These are phyloP conservation scores for Pouteria glomerata DNA, from an alignment of 148 eudicot species.

Conservation along the genomic window DNA sequence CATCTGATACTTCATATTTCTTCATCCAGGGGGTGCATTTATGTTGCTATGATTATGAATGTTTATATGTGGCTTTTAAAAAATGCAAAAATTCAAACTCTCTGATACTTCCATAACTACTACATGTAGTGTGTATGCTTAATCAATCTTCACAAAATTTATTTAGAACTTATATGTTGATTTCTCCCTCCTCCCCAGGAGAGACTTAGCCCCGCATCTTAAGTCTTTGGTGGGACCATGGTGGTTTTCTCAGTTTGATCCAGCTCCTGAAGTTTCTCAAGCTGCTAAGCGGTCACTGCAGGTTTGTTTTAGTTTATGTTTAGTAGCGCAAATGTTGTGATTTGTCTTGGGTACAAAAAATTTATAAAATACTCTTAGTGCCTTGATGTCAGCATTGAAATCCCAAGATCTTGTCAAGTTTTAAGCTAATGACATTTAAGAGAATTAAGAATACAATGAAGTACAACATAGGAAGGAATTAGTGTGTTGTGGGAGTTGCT, in stretches of 20 bases:
- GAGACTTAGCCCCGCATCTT: conserved; percentile 86
- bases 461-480: background rate
- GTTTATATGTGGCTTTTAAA: background rate
- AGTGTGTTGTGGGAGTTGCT: background rate
- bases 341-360: background rate
- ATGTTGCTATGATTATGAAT: background rate
- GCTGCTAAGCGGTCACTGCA: conserved; percentile 82
- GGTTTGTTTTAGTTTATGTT: conserved; percentile 38
- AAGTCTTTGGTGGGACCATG: conserved; percentile 96
- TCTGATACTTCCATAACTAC: background rate
- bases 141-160: background rate
- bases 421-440: background rate
- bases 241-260: conserved; percentile 99
- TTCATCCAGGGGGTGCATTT: background rate
- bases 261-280: conserved; percentile 82
- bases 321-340: background rate
- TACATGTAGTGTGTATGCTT: background rate
- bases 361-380: background rate
- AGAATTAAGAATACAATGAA: background rate
- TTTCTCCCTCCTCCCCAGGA: conserved; percentile 33
- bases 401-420: conserved; percentile 1
- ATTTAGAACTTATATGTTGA: background rate
- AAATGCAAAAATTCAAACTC: too few species aligned
- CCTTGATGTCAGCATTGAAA: background rate
- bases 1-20: background rate